Evolutionary conservation across 495 filamentous ascomycete genomes (phyloP), one percentile per base, ranked within the genome.

Genomic region (Massariosphaeria phaeospora): DNA sequence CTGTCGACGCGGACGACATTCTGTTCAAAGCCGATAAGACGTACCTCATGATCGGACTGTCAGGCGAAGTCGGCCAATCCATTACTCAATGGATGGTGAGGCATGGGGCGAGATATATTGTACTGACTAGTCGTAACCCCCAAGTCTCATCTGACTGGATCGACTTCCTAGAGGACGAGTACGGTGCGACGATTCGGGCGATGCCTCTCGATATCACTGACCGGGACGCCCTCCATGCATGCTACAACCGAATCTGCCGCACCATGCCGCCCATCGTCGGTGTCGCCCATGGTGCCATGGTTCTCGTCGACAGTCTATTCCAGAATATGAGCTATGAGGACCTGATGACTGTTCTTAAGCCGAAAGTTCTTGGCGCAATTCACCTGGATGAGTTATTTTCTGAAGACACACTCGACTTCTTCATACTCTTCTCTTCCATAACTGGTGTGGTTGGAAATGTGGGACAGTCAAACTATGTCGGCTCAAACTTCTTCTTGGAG

Each of bases 21-120:
- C 2, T 42, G 1, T 42, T 52, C 38, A 1, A 9, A 5, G 2
- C 34, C 11, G 0, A 42, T 15, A 41, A 41, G 48, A 29, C 48
- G 2, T 85, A 85, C 55, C 65, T 76, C 25, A 63, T 85, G 0
- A 66, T 80, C 17, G 82, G 82, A 3, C 58, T 84, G 11, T 78
- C 79, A 0, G 74, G 79, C 15, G 76, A 77, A 18, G 67, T 84
- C 2, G 82, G 80, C 10, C 70, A 75, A 43, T 83, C 80, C 13
- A 57, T 84, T 1, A 81, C 78, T 57, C 64, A 73, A 2, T 78
- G 81, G 59, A 78, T 85, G 67, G 68, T 73, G 1, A 23, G 67
- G 1, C 70, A 78, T 25, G 82, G 82, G 0, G 81, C 82, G 0
- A 61, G 70, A 0, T 64, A 78, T 52, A 69, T 85, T 40, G 75